Base-by-base conservation (phyloP, 495 filamentous ascomycete genomes). In the Xylaria sp. region DNA sequence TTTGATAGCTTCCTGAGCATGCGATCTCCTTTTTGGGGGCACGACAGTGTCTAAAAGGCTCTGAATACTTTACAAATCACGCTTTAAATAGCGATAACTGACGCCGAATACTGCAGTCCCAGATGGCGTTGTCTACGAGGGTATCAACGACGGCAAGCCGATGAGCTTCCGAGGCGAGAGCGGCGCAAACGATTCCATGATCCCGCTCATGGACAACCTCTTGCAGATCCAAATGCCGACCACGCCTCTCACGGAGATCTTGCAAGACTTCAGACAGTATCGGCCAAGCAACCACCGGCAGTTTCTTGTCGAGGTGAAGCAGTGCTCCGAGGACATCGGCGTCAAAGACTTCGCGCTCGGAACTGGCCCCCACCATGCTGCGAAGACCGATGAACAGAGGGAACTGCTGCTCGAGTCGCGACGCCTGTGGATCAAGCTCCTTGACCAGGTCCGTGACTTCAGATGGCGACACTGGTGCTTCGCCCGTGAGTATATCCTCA, bases 401-500 rank as follows among this genome's bases (percentile, higher is more conserved):
- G 74, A 69, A 1, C 64, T 75, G 15, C 66, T 79, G 48, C 74
- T 72, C 68, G 87, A 90, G 71, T 80, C 79, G 0, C 73, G 80
- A 6, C 55, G 77, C 7, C 83, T 94, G 3, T 96, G 94, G 81
- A 84, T 97, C 6, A 84, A 86, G 73, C 85, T 89, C 0, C 80
- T 97, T 26, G 90, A 97, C 78, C 91, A 97, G 78, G 92, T 97
- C 14, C 89, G 94, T 63, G 93, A 94, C 75, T 97, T 97, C 82
- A 84, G 94, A 70, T 97, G 94, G 94, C 86, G 94, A 4, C 94
- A 97, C 76, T 97, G 94, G 94, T 90, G 94, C 71, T 97, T 97
- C 74, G 93, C 93, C n/a, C 84, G 93, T 26, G 94, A 97, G 85
- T 97, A 97, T 73, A 97, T 97, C 70, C 87, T 97, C 67, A 93